Evolutionary conservation across 2,329 filamentous ascomycete genomes (phyloP), one percentile per base, ranked within the genome.

Genomic region (Microdochium paspali): DNA sequence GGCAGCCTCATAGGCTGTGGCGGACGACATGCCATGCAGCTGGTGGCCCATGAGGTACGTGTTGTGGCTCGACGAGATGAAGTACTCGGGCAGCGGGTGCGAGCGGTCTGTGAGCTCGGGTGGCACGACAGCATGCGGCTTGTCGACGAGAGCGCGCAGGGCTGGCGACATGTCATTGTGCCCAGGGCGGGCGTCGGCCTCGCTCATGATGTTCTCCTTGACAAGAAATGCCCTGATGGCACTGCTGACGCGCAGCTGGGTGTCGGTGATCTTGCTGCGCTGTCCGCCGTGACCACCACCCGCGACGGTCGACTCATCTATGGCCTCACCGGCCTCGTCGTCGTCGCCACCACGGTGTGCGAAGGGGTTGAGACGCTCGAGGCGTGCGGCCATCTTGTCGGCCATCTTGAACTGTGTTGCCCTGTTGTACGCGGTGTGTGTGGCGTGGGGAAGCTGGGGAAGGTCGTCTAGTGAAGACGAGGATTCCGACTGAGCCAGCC

Each of bases 41-140:
- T 87, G 84, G 60, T 87, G 80, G 0, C 82, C 83, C 56, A 82
- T 69, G 24, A 87, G 68, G 56, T 87, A 87, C 0, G 84, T 87
- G 62, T 87, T 87, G 66, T 87, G 84, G 53, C 79, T 84, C 3
- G 81, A 85, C 62, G 79, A 84, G 64, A 87, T 79, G 57, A 81
- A 87, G 63, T 87, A 87, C 53, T 85, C 80, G 2, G 82, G 76
- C 21, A 87, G 65, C 1, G 82, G 76, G 52, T 79, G 69, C 10
- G 73, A 77, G 48, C 78, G 68, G 56, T 84, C 78, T 9, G 73
- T 72, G 12, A 82, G 61, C 46, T 72, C 63, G 2, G 61, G 50
- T 0, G 82, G 81, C 1, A 84, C 76, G 31, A 69, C 58, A 55
- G 82, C 73, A 61, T 84, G 77, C 26, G 76, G 72, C 53, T 71